These are phyloP conservation scores for Gautieria morchelliformis DNA, from an alignment of 768 basidiomycete genomes.

Conservation along the genomic window DNA sequence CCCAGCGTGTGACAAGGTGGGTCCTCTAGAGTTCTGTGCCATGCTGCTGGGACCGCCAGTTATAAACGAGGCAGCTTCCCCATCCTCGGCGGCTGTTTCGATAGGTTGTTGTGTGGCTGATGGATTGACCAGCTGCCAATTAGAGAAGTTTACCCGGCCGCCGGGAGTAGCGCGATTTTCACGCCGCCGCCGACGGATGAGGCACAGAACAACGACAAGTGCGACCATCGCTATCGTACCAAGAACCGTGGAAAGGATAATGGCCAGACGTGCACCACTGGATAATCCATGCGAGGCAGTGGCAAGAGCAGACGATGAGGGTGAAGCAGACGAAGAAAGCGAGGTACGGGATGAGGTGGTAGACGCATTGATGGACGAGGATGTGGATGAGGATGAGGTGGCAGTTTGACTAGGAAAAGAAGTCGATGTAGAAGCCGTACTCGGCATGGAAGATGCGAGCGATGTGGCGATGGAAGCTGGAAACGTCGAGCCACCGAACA, in stretches of 20 bases:
- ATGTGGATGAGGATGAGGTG: constrained; percentile 19
- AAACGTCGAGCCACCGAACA: constrained; percentile 64
- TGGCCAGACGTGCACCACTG: constrained; percentile 35
- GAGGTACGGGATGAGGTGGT: constrained; percentile 13
- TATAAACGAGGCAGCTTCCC: background rate
- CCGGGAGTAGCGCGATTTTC: background rate
- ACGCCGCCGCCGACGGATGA: background rate
- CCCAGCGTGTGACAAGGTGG: background rate
- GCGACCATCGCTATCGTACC: constrained; percentile 46
- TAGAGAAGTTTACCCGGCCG: background rate
- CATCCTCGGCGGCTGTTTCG: background rate
- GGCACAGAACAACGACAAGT: constrained; percentile 17
- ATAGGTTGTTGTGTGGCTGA: background rate
- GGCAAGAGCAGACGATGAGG: constrained; percentile 5
- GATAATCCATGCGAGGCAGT: constrained; percentile 15
- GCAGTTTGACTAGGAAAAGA: constrained; percentile 2
- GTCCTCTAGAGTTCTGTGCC: background rate
- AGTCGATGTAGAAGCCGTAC: constrained; percentile 15
- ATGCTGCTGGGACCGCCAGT: background rate
- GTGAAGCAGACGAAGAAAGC: constrained; percentile 9
- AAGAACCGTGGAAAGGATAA: constrained; percentile 52
- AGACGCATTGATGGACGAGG: constrained; percentile 15
- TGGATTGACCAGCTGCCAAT: background rate
- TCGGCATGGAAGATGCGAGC: constrained; percentile 9
- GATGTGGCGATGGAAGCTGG: constrained; percentile 35